Percentiles rank a stretch among this genome's conserved stretches.
phyloP scores from a whole-genome alignment of 495 filamentous ascomycete genomes.

The Podospora tetraspora region DNA sequence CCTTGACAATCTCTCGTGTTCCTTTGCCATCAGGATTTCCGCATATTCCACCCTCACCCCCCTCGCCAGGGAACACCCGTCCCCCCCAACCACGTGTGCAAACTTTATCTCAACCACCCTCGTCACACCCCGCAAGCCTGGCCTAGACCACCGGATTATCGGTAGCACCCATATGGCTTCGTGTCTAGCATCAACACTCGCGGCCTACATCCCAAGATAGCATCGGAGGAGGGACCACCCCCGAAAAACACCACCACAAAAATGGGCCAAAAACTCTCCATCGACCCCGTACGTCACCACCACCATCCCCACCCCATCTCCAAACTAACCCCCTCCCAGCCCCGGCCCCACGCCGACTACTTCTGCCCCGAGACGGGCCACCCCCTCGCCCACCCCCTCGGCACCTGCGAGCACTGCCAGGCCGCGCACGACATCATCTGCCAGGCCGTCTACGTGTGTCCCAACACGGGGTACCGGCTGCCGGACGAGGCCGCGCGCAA shows the following conservation, averaged over 20 bases:
- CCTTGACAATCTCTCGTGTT: background rate
- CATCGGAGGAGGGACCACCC: background rate
- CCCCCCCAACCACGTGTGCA: background rate
- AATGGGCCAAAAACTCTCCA: conserved; percentile 12
- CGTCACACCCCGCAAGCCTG: background rate
- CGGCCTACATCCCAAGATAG: background rate
- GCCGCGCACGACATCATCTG: conserved; percentile 33
- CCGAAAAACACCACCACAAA: background rate
- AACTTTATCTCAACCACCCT: background rate
- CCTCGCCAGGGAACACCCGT: background rate
- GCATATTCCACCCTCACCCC: background rate
- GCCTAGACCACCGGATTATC: background rate
- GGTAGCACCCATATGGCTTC: background rate
- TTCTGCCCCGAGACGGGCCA: conserved; percentile 29
- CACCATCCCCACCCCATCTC: background rate
- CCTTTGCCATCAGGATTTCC: background rate
- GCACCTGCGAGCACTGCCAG: conserved; percentile 26
- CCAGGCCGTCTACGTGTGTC: conserved; percentile 31
- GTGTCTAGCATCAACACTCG: background rate
- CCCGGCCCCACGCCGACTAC: conserved; percentile 17
- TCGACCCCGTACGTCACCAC: conserved; percentile 1
- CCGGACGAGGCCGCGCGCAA: background rate
- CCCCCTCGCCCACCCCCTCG: conserved; percentile 22
- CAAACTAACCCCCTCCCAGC: background rate
- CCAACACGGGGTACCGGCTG: conserved; percentile 33